Percentiles rank a stretch among this genome's conserved stretches.
phyloP scores from a whole-genome alignment of 768 basidiomycete species.

The Rhodotorula babjevae region DNA sequence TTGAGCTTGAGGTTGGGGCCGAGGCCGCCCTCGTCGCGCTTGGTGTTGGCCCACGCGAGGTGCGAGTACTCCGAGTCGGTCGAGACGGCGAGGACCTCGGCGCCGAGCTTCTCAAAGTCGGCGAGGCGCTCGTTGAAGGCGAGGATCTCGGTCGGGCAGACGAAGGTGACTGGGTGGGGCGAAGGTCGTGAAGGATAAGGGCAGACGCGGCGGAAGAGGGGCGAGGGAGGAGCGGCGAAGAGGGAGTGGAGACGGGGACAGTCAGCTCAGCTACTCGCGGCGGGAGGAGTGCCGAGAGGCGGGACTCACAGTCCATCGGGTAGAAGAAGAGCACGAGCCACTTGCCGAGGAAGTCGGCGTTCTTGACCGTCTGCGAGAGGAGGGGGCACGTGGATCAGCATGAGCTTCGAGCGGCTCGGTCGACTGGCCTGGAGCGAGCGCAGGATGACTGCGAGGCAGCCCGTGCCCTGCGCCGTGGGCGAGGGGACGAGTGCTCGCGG shows the following conservation, averaged over 20 bases:
- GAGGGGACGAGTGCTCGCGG: too few species aligned
- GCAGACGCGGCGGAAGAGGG: not conserved
- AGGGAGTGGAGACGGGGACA: too few species aligned
- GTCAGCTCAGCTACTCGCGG: too few species aligned
- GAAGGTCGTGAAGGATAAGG: not conserved
- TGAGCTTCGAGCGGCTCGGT: slow-evolving; percentile 14
- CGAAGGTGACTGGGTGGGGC: slow-evolving; percentile 37
- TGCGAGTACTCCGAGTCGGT: slow-evolving; percentile 69
- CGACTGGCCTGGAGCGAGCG: too few species aligned
- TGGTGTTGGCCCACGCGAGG: slow-evolving; percentile 55
- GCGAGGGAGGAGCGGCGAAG: not conserved
- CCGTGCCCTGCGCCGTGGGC: too few species aligned
- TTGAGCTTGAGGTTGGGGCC: slow-evolving; percentile 83
- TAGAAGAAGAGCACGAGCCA: slow-evolving; percentile 92
- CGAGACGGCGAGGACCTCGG: slow-evolving; percentile 75
- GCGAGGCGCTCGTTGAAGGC: slow-evolving; percentile 85
- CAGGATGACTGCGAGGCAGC: too few species aligned
- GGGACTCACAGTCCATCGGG: slow-evolving; percentile 63
- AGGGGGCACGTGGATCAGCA: slow-evolving; percentile 32
- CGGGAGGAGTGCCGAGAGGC: too few species aligned
- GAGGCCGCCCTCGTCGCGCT: slow-evolving; percentile 79
- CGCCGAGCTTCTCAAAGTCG: slow-evolving; percentile 67
- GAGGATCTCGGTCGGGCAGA: slow-evolving; percentile 89
- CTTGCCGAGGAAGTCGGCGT: slow-evolving; percentile 28
- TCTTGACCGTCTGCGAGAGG: slow-evolving; percentile 17